These are phyloP conservation scores for Aspergillus latus DNA, from an alignment of 2,329 filamentous ascomycete species.

Conservation along the genomic window DNA sequence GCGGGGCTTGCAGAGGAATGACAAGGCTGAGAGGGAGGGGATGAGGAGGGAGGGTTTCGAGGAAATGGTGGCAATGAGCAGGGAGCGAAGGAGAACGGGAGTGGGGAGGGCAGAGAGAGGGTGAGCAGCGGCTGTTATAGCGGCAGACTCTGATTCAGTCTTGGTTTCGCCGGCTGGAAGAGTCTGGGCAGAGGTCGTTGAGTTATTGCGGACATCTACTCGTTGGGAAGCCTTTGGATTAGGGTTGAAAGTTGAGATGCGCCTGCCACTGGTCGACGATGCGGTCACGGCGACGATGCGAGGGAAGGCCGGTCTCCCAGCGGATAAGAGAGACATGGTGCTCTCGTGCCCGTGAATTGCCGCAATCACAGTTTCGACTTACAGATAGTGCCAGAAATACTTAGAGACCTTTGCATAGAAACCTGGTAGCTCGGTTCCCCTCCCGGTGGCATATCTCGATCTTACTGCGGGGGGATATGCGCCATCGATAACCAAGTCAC, in stretches of 20 bases:
- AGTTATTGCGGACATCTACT: constrained; percentile 17
- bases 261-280: not conserved
- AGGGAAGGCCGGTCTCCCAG: not conserved
- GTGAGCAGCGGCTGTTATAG: constrained; percentile 3
- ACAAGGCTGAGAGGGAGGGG: constrained; percentile 69
- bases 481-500: not conserved
- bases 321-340: not conserved
- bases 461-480: not conserved
- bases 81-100: constrained; percentile 40
- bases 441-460: not conserved
- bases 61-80: constrained; percentile 49
- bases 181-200: constrained; percentile 16
- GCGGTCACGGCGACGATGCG: not conserved
- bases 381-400: not conserved
- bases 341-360: no score
- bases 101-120: constrained; percentile 35
- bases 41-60: constrained; percentile 60
- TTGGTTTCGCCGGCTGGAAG: constrained; percentile 11
- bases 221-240: not conserved
- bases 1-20: constrained; percentile 62
- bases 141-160: not conserved
- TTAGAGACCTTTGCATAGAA: no score
- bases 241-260: not conserved
- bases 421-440: not conserved
- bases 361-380: not conserved